Evolutionary conservation across 2,329 filamentous ascomycete species (phyloP).

Genomic region (Ramularia collo-cygni): DNA sequence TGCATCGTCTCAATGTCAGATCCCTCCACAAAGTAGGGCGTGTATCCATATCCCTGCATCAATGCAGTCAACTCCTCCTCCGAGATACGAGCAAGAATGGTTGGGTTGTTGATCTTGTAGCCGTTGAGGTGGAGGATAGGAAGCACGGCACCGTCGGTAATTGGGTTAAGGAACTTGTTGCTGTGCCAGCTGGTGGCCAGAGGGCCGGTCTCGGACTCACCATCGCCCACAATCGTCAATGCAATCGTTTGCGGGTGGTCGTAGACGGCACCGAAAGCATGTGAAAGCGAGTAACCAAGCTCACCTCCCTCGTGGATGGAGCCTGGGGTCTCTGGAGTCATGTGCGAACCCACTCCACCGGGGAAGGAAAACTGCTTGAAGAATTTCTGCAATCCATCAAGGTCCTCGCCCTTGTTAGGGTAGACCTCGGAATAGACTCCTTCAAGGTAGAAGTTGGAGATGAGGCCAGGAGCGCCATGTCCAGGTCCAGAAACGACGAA

Average conservation of each 20-base stretch:
- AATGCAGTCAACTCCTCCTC: slow-evolving; percentile 65
- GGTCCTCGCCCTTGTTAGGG: slow-evolving; percentile 62
- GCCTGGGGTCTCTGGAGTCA: slow-evolving; percentile 71
- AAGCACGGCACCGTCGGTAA: slow-evolving; percentile 68
- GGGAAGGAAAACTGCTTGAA: slow-evolving; percentile 82
- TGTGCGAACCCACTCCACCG: slow-evolving; percentile 69
- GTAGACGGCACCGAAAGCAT: slow-evolving; percentile 70
- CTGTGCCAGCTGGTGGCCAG: slow-evolving; percentile 75
- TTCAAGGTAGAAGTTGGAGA: slow-evolving; percentile 71
- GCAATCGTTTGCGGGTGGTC: slow-evolving; percentile 69
- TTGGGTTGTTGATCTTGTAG: slow-evolving; percentile 81
- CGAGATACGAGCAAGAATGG: slow-evolving; percentile 63
- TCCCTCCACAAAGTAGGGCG: slow-evolving; percentile 74
- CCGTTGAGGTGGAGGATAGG: slow-evolving; percentile 74
- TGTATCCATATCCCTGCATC: slow-evolving; percentile 70
- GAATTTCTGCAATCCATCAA: slow-evolving; percentile 64
- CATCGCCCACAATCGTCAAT: slow-evolving; percentile 71
- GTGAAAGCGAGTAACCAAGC: slow-evolving; percentile 72
- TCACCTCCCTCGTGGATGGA: slow-evolving; percentile 70
- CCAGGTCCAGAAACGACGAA: slow-evolving; percentile 71
- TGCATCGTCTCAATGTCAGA: slow-evolving; percentile 69
- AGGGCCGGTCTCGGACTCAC: slow-evolving; percentile 74
- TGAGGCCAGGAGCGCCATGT: slow-evolving; percentile 68
- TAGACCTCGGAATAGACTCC: slow-evolving; percentile 73
- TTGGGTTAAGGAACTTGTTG: slow-evolving; percentile 75